Evolutionary conservation across 805 yeast species (phyloP), one percentile per base, ranked within the genome.

Genomic region (Suhomyces sp.): DNA sequence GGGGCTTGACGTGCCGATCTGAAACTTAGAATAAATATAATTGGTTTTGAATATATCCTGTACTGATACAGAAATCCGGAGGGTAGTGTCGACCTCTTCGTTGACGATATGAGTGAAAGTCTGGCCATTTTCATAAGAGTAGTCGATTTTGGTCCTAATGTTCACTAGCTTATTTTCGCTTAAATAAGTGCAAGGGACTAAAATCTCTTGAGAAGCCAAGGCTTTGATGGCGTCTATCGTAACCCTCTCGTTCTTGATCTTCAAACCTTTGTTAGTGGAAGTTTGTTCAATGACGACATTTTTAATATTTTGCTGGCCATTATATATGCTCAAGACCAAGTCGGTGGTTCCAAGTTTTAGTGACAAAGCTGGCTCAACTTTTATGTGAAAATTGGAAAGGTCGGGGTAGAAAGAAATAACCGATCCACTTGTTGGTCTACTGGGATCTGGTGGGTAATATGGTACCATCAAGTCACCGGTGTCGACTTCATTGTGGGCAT

Each of bases 41-140:
- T 78, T 64, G 2, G 79, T 65, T 56, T 82, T 80, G 71, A 87
- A 88, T 9, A 85, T 82, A 63, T 89, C 96, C 60, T 87, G 93
- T 2, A 88, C 96, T 2, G 89, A 83, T 0, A 88, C 94, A 0
- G 90, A 85, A 6, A 88, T 69, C 4, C 80, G 74, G 37, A 89
- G 70, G 0, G 80, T 67, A 5, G 84, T 79, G 53, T 86, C 85
- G 5, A 86, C 61, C 39, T 68, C 71, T 4, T 68, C 60, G 17
- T 61, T 62, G 9, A 71, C 48, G 35, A 45, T 9, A 55, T 67
- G 63, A 47, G 59, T 50, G 56, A 58, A 65, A 5, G 19, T 45
- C 22, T 57, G 61, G 5, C 53, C 55, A 4, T 56, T 60, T 6
- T 63, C 60, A 5, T 54, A 50, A 9, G 53, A 44, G 48, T 69